Conservation (phyloP, 2,329 filamentous ascomycete species). For the Stemphylium vesicarium region DNA sequence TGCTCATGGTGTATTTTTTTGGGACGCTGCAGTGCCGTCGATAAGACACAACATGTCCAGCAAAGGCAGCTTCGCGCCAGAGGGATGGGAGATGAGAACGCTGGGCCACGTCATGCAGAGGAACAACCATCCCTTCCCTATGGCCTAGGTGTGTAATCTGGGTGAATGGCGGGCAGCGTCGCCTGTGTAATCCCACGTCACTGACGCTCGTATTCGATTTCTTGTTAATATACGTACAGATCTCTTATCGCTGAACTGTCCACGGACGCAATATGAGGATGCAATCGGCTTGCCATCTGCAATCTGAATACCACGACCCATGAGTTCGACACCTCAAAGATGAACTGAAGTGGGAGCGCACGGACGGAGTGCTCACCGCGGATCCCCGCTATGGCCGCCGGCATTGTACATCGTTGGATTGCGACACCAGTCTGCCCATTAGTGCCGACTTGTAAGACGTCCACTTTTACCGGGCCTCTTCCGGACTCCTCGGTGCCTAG, state of each 20-base stretch:
- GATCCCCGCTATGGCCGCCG: constrained; percentile 23
- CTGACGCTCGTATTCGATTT: constrained; percentile 1
- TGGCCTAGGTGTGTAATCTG: constrained; percentile 1
- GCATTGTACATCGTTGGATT: constrained; percentile 29
- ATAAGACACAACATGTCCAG: constrained; percentile 5
- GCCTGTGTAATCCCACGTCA: not conserved
- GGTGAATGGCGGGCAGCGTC: not conserved
- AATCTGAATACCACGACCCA: constrained; percentile 1
- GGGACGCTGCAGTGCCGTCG: not conserved
- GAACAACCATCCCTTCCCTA: not conserved
- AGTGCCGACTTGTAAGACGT: constrained; percentile 28
- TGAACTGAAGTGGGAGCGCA: constrained; percentile 30
- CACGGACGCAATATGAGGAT: constrained; percentile 2
- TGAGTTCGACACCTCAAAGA: constrained; percentile 15
- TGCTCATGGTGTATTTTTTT: not conserved
- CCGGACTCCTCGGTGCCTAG: constrained; percentile 25
- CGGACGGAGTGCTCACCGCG: constrained; percentile 22
- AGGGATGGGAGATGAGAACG: not conserved
- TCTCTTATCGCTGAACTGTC: not conserved
- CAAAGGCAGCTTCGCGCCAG: constrained; percentile 1
- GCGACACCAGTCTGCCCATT: constrained; percentile 17
- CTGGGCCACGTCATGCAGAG: constrained; percentile 1
- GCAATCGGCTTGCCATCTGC: constrained; percentile 1
- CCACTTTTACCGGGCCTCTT: constrained; percentile 15
- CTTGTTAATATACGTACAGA: constrained; percentile 5